A percentile compares a stretch with the other conserved stretches of the same genome.
These are phyloP conservation scores for Ananas comosus DNA, from an alignment of 176 grass and related monocot genomes.

Conservation along the genomic window DNA sequence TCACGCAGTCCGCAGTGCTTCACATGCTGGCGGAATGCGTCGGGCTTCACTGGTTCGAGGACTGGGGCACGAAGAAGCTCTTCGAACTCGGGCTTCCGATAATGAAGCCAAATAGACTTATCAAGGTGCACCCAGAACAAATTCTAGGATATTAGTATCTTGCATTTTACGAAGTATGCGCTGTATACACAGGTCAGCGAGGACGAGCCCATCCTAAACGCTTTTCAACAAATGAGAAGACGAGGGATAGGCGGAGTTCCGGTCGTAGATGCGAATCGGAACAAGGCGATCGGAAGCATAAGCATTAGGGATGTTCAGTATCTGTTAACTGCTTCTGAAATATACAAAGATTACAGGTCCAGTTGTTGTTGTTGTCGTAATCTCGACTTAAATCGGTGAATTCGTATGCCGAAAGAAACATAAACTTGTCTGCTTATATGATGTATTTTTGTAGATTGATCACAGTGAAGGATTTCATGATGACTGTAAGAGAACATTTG, in stretches of 20 bases:
- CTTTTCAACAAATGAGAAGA: slow-evolving; percentile 81
- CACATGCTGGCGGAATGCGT: slow-evolving; percentile 97
- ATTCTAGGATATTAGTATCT: not conserved
- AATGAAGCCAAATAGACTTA: slow-evolving; percentile 57
- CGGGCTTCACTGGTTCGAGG: slow-evolving; percentile 92
- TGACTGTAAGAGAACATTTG: slow-evolving; percentile 26
- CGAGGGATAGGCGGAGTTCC: slow-evolving; percentile 83
- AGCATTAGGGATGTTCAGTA: slow-evolving; percentile 99
- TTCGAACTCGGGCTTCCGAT: slow-evolving; percentile 67
- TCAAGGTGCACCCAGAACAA: slow-evolving; percentile 43
- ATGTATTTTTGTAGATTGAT: slow-evolving; percentile 32
- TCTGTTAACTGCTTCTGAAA: slow-evolving; percentile 83
- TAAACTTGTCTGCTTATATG: not conserved
- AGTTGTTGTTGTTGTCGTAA: too few relatives aligned
- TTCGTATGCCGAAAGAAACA: not conserved
- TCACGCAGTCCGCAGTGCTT: slow-evolving; percentile 78
- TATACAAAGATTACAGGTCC: slow-evolving; percentile 94
- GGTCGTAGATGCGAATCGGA: slow-evolving; percentile 64
- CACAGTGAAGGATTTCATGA: slow-evolving; percentile 57
- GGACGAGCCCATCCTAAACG: slow-evolving; percentile 85
- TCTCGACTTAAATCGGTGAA: not conserved
- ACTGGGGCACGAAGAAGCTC: slow-evolving; percentile 79
- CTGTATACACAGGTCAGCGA: slow-evolving; percentile 52
- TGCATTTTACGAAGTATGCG: not conserved
- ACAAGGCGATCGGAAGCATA: slow-evolving; percentile 67